phyloP scores from a whole-genome alignment of 176 grass and related monocot genomes.

The Pharus latifolius region DNA sequence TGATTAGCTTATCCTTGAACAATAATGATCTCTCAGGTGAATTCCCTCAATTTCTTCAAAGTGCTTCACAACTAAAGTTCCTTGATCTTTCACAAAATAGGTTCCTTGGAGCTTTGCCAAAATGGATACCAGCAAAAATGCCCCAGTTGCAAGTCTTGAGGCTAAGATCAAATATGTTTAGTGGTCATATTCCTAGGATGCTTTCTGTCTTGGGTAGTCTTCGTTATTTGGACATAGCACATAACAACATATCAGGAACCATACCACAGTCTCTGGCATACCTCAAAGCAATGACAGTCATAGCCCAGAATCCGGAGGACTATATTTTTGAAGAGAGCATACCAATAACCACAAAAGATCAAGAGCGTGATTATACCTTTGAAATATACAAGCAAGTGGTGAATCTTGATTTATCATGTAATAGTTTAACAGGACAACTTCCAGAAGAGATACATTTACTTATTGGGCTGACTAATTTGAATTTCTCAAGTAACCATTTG shows the following conservation, averaged over 20 bases:
- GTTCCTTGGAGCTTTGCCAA: conserved; percentile 4
- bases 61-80: neutral
- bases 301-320: neutral
- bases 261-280: conserved; percentile 6
- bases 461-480: neutral
- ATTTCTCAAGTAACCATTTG: conserved; percentile 14
- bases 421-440: conserved; percentile 6
- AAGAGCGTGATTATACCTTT: neutral
- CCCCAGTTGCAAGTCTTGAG: neutral
- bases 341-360: neutral
- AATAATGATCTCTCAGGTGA: conserved; percentile 9
- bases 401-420: conserved; percentile 14
- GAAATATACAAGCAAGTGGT: neutral
- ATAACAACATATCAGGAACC: conserved; percentile 14
- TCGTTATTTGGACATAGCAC: neutral
- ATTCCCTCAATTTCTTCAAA: neutral
- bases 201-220: neutral
- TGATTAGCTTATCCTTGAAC: neutral
- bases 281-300: conserved; percentile 5
- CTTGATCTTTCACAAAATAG: conserved; percentile 22
- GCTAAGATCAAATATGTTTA: conserved; percentile 25
- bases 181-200: neutral
- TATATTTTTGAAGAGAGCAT: neutral
- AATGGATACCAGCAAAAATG: conserved; percentile 2
- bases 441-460: neutral